Evolutionary conservation across 2,329 filamentous ascomycete genomes (phyloP), one percentile per base, ranked within the genome.

Genomic region (Cladosporium sp.): DNA sequence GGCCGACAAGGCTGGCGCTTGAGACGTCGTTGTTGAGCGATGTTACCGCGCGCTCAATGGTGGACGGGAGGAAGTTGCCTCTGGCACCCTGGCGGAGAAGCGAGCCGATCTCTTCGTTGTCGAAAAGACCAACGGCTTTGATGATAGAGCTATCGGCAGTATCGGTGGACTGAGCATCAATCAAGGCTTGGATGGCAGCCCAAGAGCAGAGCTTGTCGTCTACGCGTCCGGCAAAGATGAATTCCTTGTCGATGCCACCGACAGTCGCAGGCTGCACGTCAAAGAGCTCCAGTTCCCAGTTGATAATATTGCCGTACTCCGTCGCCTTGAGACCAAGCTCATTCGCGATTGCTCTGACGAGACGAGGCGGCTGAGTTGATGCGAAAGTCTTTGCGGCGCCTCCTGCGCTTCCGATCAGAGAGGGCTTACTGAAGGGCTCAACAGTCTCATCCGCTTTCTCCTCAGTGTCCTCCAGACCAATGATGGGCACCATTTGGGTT

Each of bases 171-270:
- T 81, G 77, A 40, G 70, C 64, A 73, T 78, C 73, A 25, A 97
- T 79, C 0, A 99, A 85, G 3, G 85, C 92, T 73, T 92, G 86
- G 53, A 97, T 81, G 7, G 94, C 93, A 7, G 91, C 85, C 86
- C 91, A 97, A 32, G 90, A 95, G 80, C 94, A 97, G 47, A 99
- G 86, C 79, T 97, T 97, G 77, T 99, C 94, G 71, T 99, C 94
- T 64, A 97, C 94, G 55, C 94, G 88, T 58, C 93, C 92, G 8
- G 90, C 93, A 63, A 93, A 96, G 74, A 99, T 96, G 72, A 99
- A 88, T 66, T 97, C 93, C 71, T 88, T 90, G 66, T 96, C 90
- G 58, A 99, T 74, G 12, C 94, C 94, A 63, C 90, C 87, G 17
- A 91, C 82, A 39, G 87, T 85, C 1, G 92, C 92, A 8, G 92